Evolutionary conservation across 2,329 filamentous ascomycete genomes (phyloP), one percentile per base, ranked within the genome.

Genomic region (Verticillium tricorpus): DNA sequence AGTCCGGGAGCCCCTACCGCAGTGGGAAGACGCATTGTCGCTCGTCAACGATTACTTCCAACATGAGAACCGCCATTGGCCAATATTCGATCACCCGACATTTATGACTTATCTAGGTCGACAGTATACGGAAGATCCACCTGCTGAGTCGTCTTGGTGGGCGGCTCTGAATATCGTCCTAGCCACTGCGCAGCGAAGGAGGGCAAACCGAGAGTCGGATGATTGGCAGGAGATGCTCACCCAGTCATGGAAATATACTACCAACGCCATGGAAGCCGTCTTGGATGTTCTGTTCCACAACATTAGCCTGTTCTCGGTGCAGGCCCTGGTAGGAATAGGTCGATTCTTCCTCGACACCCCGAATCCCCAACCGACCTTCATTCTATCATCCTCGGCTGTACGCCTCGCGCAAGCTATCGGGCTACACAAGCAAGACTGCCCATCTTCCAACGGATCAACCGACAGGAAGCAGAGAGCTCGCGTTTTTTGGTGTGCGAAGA

Each of bases 291-390:
- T 59, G 15, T 34, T 54, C 28, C 32, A 50, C n/a, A 50, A 32
- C 31, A 59, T 50, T 3, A 45, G 52, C 19, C 39, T 59, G 28
- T 32, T 59, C 5, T 59, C 58, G 7, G 58, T 60, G 19, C 58
- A 60, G 7, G 58, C 58, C 12, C 58, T 60, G 11, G 9, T 60
- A 15, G 22, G 25, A 15, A 22, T 60, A 2, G 58, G 45, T 0
- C 54, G 50, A 32, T 60, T 60, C 17, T 60, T 60, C 32, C 58
- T 60, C 5, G 58, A 52, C 2, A 60, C 58, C 3, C 58, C 58
- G 3, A 60, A 60, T 31, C 58, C 58, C 1, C 58, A 60, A n/a
- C 58, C 58, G 17, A 60, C 45, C 7, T 60, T 55, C 58, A 60
- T 60, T n/a, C 45, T 60, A 8, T 50, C 40, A 22, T 50, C 40